Evolutionary conservation across 208 protist genomes (phyloP), one percentile per base, ranked within the genome.

Genomic region (Borovskyia barvae): DNA sequence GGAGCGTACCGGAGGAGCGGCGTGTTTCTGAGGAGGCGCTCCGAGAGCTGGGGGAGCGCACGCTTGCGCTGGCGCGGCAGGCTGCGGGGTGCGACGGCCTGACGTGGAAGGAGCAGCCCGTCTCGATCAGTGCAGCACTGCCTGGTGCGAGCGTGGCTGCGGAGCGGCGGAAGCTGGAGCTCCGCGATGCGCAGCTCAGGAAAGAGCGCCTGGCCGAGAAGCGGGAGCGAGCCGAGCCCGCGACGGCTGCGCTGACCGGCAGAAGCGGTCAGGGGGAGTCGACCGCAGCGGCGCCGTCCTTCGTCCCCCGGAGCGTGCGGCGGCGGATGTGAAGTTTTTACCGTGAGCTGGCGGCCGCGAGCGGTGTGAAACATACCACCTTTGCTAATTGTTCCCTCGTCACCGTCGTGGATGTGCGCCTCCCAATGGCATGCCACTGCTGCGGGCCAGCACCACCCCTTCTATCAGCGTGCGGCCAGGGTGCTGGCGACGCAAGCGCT

Each of bases 271-370:
- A 37, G 33, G 22, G 32, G 2, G 32, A 39, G 11, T 22, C 26
- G 6, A 28, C 24, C 26, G 36, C 52, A 20, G 50, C 67, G 0
- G 35, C 69, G 5, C 45, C 71, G 14, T 53, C 54, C 22, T 85
- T 89, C 62, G 72, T 89, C 39, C 82, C 82, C 6, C 82, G 82
- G 57, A 69, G 58, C 41, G 52, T 85, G 42, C 68, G 72, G 14
- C 61, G 69, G 5, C 73, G 70, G 15, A 70, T 26, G 22, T 81
- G 32, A 57, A 24, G n/a, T 2, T 29, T 22, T n/a, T n/a, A n/a
- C n/a, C n/a, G n/a, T n/a, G n/a, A n/a, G n/a, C n/a, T n/a, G n/a
- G n/a, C n/a, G n/a, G n/a, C n/a, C n/a, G n/a, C n/a, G n/a, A n/a
- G n/a, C n/a, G n/a, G n/a, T n/a, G n/a, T n/a, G n/a, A n/a, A n/a